Conservation (phyloP, 164 flowering plant genomes). For the Nymphaea thermarum region DNA sequence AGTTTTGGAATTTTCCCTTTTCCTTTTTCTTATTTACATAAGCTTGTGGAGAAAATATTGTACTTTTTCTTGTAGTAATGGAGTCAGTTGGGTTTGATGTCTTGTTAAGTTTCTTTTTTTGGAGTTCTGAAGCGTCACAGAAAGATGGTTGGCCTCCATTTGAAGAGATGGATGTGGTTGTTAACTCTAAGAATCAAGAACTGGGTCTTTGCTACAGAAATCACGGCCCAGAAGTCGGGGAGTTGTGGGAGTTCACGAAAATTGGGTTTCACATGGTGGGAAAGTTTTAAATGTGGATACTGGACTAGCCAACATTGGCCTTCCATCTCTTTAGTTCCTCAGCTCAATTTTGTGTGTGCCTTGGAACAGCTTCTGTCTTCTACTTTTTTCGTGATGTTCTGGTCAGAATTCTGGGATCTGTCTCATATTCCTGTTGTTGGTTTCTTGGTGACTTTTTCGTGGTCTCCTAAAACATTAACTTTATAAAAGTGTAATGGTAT, state of each 20-base stretch:
- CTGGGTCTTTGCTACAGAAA: constrained; percentile 46
- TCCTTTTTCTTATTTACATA: too few relatives aligned
- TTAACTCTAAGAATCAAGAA: constrained; percentile 45
- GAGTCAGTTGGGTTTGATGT: neutral
- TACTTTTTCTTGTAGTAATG: neutral
- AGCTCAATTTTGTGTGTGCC: neutral
- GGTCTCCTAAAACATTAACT: neutral
- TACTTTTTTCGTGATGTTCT: neutral
- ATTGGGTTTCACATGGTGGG: constrained; percentile 41
- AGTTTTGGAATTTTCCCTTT: neutral
- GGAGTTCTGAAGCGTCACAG: constrained; percentile 17
- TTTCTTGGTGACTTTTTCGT: neutral
- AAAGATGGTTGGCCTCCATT: constrained; percentile 46
- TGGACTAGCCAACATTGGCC: constrained; percentile 27
- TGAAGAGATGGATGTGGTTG: constrained; percentile 52
- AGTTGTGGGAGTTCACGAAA: constrained; percentile 28
- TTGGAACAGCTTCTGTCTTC: neutral
- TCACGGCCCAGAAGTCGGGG: constrained; percentile 32
- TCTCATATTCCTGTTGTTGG: neutral
- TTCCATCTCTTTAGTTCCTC: neutral
- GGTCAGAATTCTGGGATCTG: neutral
- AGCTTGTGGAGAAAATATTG: neutral
- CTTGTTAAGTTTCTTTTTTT: neutral
- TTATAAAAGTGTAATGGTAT: too few relatives aligned
- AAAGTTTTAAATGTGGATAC: constrained; percentile 26